phyloP scores from a whole-genome alignment of 148 eudicot genomes.

The Fallopia convolvulus region DNA sequence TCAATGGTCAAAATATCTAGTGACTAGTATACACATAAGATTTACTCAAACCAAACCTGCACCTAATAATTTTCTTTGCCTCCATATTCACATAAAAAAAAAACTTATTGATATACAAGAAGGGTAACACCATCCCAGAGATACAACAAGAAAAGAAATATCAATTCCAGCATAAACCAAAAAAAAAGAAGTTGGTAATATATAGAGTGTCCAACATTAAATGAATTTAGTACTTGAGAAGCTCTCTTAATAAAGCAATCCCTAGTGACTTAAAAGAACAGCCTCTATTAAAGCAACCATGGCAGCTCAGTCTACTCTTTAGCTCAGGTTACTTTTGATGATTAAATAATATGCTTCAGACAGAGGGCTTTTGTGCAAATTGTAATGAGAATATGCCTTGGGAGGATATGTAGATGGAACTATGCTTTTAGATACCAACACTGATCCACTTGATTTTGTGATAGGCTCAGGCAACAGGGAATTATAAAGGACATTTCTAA shows the following conservation, averaged over 20 bases:
- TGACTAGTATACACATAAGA: neutral
- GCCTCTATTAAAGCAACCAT: neutral
- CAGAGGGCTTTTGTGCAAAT: neutral
- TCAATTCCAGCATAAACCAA: neutral
- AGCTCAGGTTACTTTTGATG: neutral
- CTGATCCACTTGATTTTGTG: neutral
- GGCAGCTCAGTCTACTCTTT: neutral
- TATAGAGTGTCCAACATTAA: neutral
- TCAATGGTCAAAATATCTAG: neutral
- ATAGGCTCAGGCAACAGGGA: neutral
- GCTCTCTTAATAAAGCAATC: neutral
- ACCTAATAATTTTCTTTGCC: neutral
- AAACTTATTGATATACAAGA: neutral
- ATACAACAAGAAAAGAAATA: neutral
- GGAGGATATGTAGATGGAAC: neutral
- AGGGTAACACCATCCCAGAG: neutral
- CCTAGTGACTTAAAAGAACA: neutral
- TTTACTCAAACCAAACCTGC: neutral
- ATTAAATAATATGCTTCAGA: neutral
- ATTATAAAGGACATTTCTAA: neutral
- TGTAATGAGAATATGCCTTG: neutral
- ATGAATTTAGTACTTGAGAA: neutral
- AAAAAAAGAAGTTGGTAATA: neutral
- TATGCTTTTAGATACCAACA: neutral
- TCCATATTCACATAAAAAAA: neutral